Evolutionary conservation across 805 yeast genomes (phyloP).

Genomic region (Tetrapisispora namnaoensis): DNA sequence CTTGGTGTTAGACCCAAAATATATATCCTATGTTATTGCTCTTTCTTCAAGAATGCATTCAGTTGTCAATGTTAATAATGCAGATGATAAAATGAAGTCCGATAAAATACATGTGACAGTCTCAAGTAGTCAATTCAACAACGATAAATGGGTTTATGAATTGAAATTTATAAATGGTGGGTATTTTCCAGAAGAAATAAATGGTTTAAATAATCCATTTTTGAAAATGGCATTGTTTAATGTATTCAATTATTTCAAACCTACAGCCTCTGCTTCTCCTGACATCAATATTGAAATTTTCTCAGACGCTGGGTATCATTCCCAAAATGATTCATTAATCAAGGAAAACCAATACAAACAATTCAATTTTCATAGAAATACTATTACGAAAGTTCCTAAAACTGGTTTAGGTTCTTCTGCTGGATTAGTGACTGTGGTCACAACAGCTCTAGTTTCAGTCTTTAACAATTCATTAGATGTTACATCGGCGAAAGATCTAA

Average conservation of each 20-base stretch:
- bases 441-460: slow-evolving; percentile 53
- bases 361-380: slow-evolving; percentile 50
- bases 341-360: slow-evolving; percentile 30
- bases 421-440: slow-evolving; percentile 73
- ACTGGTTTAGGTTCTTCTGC: slow-evolving; percentile 97
- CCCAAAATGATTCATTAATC: slow-evolving; percentile 43
- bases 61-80: slow-evolving; percentile 28
- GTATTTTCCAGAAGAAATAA: slow-evolving; percentile 21
- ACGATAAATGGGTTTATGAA: slow-evolving; percentile 59
- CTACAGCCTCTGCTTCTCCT: slow-evolving; percentile 21
- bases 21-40: slow-evolving; percentile 74
- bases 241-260: slow-evolving; percentile 43
- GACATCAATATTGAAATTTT: slow-evolving; percentile 47
- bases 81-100: slow-evolving; percentile 3
- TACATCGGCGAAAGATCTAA: slow-evolving; percentile 14
- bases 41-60: slow-evolving; percentile 87
- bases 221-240: slow-evolving; percentile 51
- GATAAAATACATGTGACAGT: slow-evolving; percentile 33
- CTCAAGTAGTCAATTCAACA: slow-evolving; percentile 65
- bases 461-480: slow-evolving; percentile 32
- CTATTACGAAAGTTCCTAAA: slow-evolving; percentile 70
- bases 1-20: slow-evolving; percentile 70
- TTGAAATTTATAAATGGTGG: slow-evolving; percentile 17
- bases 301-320: slow-evolving; percentile 86
- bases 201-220: slow-evolving; percentile 55